phyloP scores from a whole-genome alignment of 257 asterid genomes.

The Solanum piurae region DNA sequence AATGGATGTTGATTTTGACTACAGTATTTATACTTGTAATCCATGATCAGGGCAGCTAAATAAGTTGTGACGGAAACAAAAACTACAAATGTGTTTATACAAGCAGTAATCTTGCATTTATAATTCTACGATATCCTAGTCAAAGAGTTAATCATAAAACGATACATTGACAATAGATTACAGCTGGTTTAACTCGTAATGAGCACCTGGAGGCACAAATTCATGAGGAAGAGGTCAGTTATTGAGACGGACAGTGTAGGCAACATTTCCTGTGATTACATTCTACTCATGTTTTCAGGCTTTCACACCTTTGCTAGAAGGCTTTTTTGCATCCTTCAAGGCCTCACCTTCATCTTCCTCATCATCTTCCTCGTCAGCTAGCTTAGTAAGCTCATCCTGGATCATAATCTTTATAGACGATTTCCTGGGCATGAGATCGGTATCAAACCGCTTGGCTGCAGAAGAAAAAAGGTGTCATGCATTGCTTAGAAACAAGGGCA shows the following conservation, averaged over 20 bases:
- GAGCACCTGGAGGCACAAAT: conserved; percentile 6
- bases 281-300: conserved; percentile 19
- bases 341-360: conserved; percentile 37
- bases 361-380: conserved; percentile 61
- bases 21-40: neutral
- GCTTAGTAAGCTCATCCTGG: conserved; percentile 82
- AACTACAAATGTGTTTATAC: neutral
- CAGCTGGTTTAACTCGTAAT: conserved; percentile 5
- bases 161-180: conserved; percentile 12
- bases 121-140: neutral
- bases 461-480: neutral
- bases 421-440: conserved; percentile 48
- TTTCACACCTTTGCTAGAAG: conserved; percentile 35
- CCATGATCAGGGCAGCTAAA: neutral
- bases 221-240: neutral
- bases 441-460: conserved; percentile 50
- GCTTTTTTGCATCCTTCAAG: conserved; percentile 16
- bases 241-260: neutral
- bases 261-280: neutral
- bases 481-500: neutral
- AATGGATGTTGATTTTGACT: neutral
- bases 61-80: neutral
- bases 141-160: neutral
- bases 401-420: conserved; percentile 64
- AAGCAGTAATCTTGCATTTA: neutral